Percentiles rank a stretch among this genome's conserved stretches.
These are phyloP conservation scores for Arachnomyces sp. DNA, from an alignment of 2,329 filamentous ascomycete species.

Conservation along the genomic window DNA sequence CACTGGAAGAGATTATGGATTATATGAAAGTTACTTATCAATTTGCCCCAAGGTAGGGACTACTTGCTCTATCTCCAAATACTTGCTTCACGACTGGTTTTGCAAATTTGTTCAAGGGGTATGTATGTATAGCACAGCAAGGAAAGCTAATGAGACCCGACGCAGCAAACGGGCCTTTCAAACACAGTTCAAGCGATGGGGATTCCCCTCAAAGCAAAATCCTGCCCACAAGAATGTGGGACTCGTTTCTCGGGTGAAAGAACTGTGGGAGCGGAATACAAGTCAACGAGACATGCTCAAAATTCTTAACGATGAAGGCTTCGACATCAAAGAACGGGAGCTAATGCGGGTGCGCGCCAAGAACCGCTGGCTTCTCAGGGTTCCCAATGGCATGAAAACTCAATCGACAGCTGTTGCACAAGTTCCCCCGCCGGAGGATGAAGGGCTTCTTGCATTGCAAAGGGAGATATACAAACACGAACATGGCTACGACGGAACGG, in stretches of 20 bases:
- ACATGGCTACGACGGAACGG: slow-evolving; percentile 20
- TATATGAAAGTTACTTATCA: slow-evolving; percentile 58
- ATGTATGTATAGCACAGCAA: neutral
- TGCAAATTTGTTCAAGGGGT: neutral
- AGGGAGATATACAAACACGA: slow-evolving; percentile 31
- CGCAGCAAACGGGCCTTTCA: slow-evolving; percentile 68
- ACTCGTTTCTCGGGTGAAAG: slow-evolving; percentile 61
- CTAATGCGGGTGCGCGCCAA: slow-evolving; percentile 61
- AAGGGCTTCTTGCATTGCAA: slow-evolving; percentile 31
- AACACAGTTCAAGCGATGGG: slow-evolving; percentile 69
- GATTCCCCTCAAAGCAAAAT: slow-evolving; percentile 67
- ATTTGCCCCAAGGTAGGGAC: slow-evolving; percentile 61
- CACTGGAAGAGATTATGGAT: slow-evolving; percentile 66
- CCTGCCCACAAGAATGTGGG: slow-evolving; percentile 62
- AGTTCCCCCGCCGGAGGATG: slow-evolving; percentile 24
- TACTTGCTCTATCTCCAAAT: neutral
- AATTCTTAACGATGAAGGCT: slow-evolving; percentile 64
- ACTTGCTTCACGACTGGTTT: neutral
- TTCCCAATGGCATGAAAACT: slow-evolving; percentile 51
- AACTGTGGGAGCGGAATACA: slow-evolving; percentile 71
- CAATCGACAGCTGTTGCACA: slow-evolving; percentile 24
- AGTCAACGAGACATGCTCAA: slow-evolving; percentile 66
- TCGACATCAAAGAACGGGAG: slow-evolving; percentile 63
- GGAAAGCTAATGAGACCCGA: too few species aligned
- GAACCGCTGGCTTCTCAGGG: slow-evolving; percentile 60